A percentile compares a stretch with the other conserved stretches of the same genome.
phyloP scores from a whole-genome alignment of 768 basidiomycete species.

The Leucocoprinus sp. region DNA sequence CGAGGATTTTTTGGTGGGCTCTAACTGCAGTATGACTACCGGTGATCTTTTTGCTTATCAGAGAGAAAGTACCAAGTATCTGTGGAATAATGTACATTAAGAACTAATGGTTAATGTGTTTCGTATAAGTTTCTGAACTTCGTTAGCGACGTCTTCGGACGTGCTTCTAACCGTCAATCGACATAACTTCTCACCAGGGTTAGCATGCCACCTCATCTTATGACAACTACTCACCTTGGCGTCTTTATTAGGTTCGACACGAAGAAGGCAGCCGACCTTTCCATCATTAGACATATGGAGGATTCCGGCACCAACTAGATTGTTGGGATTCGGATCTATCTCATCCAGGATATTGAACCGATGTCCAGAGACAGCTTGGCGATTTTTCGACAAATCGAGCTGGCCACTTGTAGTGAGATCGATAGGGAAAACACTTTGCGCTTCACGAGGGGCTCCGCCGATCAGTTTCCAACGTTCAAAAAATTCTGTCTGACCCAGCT shows the following conservation, averaged over 20 bases:
- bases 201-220: no score
- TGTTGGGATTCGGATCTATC: conserved; percentile 91
- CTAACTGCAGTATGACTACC: no score
- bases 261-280: conserved; percentile 90
- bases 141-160: conserved; percentile 78
- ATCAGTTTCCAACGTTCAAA: conserved; percentile 99
- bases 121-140: conserved; percentile 53
- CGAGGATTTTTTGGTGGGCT: conserved; percentile 36
- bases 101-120: conserved; percentile 28
- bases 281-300: conserved; percentile 86
- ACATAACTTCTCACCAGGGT: conserved; percentile 50
- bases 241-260: conserved; percentile 91
- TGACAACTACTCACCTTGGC: conserved; percentile 89
- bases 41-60: no score
- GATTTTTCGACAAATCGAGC: conserved; percentile 66
- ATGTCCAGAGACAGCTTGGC: conserved; percentile 71
- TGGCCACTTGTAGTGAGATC: conserved; percentile 56
- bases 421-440: conserved; percentile 83
- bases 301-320: conserved; percentile 93
- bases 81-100: conserved; percentile 6
- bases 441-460: conserved; percentile 90
- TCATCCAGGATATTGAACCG: conserved; percentile 70
- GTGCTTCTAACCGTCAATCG: conserved; percentile 92
- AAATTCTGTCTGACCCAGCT: conserved; percentile 76
- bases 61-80: no score